Conservation (phyloP, 352 stramenopile species). For the Phytophthora sansomeana region DNA sequence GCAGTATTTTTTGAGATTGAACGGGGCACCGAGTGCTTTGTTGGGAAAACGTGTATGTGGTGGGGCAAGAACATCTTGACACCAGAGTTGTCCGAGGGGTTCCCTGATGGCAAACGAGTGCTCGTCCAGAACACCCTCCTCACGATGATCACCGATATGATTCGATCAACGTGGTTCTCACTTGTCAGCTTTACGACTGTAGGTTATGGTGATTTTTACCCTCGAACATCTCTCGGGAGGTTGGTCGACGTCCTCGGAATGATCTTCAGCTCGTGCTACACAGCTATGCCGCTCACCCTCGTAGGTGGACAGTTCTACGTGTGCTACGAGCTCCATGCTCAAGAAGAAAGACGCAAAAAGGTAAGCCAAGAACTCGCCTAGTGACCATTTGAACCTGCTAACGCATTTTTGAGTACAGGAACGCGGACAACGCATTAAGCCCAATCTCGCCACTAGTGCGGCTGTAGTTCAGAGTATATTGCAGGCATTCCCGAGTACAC, state of each 20-base stretch:
- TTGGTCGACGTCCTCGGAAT: constrained; percentile 55
- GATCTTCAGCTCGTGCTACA: constrained; percentile 69
- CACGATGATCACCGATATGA: constrained; percentile 51
- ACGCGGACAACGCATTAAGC: constrained; percentile 11
- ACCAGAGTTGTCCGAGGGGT: constrained; percentile 25
- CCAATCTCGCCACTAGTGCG: background rate
- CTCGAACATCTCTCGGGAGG: constrained; percentile 49
- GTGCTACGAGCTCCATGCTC: constrained; percentile 58
- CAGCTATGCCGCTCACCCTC: constrained; percentile 66
- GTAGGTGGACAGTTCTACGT: constrained; percentile 69
- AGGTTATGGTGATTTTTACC: constrained; percentile 57
- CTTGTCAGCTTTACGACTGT: constrained; percentile 61
- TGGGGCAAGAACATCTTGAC: constrained; percentile 56
- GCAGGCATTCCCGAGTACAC: constrained; percentile 13
- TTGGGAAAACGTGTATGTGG: constrained; percentile 42
- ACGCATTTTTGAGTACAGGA: background rate
- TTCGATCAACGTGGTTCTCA: constrained; percentile 58
- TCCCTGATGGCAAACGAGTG: constrained; percentile 45
- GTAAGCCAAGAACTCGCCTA: constrained; percentile 12
- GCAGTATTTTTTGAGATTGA: constrained; percentile 62
- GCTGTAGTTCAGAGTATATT: constrained; percentile 6
- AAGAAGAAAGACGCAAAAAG: constrained; percentile 39
- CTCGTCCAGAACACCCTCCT: constrained; percentile 49
- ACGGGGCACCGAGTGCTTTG: constrained; percentile 51
- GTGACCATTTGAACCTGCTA: too few relatives aligned